These are phyloP conservation scores for Sphenostylis stenocarpa DNA, from an alignment of 306 rosid genomes.

Conservation along the genomic window DNA sequence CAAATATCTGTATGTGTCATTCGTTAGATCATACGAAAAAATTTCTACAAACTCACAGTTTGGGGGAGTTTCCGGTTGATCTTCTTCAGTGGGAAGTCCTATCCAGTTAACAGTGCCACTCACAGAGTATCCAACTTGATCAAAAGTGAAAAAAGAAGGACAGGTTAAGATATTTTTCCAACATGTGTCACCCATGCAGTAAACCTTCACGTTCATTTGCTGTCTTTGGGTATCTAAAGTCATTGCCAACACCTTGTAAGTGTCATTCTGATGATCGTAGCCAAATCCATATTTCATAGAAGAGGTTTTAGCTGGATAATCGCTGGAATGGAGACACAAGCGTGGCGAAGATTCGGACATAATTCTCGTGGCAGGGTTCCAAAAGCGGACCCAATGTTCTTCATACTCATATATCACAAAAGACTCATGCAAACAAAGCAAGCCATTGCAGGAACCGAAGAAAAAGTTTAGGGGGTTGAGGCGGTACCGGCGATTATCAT, in stretches of 20 bases:
- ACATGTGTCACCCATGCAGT: neutral
- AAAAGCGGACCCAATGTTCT: neutral
- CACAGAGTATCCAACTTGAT: neutral
- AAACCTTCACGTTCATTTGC: neutral
- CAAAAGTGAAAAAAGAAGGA: neutral
- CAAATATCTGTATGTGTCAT: neutral
- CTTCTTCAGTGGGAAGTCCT: neutral
- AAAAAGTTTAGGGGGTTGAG: neutral
- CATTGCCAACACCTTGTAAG: neutral
- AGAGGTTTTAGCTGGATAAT: accelerated
- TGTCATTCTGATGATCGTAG: neutral
- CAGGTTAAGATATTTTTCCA: neutral
- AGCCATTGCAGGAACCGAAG: neutral
- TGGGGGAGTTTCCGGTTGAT: too few species aligned
- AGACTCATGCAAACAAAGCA: neutral
- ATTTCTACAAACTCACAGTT: neutral
- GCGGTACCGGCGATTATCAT: neutral
- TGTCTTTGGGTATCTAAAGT: neutral
- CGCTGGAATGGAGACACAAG: neutral
- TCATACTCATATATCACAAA: neutral
- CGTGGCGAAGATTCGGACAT: neutral
- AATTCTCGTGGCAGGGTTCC: neutral
- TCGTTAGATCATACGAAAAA: neutral
- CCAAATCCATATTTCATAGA: neutral
- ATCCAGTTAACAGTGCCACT: neutral